These are phyloP conservation scores for Paraurostyla sp. DNA, from an alignment of 73 alveolate genomes.

Conservation along the genomic window DNA sequence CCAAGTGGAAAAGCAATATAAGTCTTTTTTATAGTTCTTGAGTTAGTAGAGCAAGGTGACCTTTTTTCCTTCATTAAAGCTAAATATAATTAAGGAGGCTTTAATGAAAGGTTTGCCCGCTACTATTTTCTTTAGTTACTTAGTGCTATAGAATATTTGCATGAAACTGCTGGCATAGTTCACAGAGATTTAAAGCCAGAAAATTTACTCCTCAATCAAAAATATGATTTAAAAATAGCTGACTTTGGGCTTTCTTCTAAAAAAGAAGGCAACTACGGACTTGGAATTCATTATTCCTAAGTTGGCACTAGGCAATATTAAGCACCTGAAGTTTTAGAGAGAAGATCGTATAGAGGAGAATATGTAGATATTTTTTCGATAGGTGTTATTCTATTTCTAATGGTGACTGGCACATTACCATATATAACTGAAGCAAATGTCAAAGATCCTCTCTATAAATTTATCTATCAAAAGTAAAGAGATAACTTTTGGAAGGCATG, in stretches of 20 bases:
- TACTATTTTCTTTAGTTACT: constrained; percentile 63
- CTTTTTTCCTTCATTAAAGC: constrained; percentile 61
- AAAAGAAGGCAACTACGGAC: constrained; percentile 67
- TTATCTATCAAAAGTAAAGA: constrained; percentile 36
- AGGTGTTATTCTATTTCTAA: constrained; percentile 71
- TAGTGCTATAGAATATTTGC: constrained; percentile 74
- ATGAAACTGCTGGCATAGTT: constrained; percentile 74
- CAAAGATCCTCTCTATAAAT: constrained; percentile 64
- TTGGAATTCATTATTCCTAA: constrained; percentile 63
- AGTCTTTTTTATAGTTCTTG: constrained; percentile 68
- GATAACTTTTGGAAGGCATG: constrained; percentile 68
- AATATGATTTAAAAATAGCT: constrained; percentile 81
- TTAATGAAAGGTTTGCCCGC: constrained; percentile 61
- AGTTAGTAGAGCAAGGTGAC: constrained; percentile 67
- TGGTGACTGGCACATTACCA: constrained; percentile 77
- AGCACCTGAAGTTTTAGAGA: constrained; percentile 75
- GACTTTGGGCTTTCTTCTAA: constrained; percentile 80
- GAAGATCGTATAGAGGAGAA: constrained; percentile 62
- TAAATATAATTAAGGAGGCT: constrained; percentile 35
- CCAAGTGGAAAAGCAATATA: constrained; percentile 48
- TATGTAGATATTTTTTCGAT: constrained; percentile 67
- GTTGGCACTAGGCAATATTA: constrained; percentile 72
- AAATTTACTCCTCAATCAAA: constrained; percentile 77
- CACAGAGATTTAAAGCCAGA: constrained; percentile 89
- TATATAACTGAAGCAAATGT: constrained; percentile 61